Base-by-base conservation (phyloP, 2,329 filamentous ascomycete genomes). In the Colletotrichum sp. region DNA sequence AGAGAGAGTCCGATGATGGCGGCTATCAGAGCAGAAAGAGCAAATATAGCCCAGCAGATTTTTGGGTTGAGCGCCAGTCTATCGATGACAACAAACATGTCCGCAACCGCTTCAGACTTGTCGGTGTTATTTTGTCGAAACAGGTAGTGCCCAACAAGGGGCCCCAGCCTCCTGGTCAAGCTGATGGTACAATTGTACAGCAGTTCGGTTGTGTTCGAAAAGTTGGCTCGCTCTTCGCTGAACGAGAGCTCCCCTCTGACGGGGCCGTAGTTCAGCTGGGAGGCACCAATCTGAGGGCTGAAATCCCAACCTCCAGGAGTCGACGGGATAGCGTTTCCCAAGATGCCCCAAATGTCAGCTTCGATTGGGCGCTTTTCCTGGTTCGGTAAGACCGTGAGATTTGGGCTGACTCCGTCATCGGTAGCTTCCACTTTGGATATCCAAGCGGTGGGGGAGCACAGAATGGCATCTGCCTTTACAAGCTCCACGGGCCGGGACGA, bases 381-480 rank as follows among this genome's bases (percentile, higher is more conserved):
- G 49, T 10, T 21, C 8, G 28, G 13, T 24, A 75, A 32, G 13
- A 49, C 30, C 1, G 68, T 75, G 26, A 71, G 34, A 1, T 65
- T 67, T 7, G 68, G 72, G 21, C 49, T 66, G n/a, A 62, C 7
- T 0, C 72, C 72, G 26, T 75, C 60, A 36, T 75, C 72, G 32
- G 34, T 36, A 15, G 44, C 62, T 18, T 39, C 34, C 2, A 65
- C 72, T 21, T 49, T 65, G n/a, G 72, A 49, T 1, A 71, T 8
- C 68, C 72, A 75, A 10, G 68, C 68, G 9, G 72, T 66, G 26
- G 67, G 49, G 1, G 72, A 55, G 52, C 68, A 75, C 7, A 75
- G 62, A 4, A 71, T 52, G 5, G 39, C 72, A 10, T 26, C 8
- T n/a, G 18, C 12, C n/a, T 32, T 39, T 26, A 28, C 34, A 24